A percentile compares a stretch with the other conserved stretches of the same genome.
phyloP scores from a whole-genome alignment of 2,329 filamentous ascomycete species.

The Colletotrichum karsti region DNA sequence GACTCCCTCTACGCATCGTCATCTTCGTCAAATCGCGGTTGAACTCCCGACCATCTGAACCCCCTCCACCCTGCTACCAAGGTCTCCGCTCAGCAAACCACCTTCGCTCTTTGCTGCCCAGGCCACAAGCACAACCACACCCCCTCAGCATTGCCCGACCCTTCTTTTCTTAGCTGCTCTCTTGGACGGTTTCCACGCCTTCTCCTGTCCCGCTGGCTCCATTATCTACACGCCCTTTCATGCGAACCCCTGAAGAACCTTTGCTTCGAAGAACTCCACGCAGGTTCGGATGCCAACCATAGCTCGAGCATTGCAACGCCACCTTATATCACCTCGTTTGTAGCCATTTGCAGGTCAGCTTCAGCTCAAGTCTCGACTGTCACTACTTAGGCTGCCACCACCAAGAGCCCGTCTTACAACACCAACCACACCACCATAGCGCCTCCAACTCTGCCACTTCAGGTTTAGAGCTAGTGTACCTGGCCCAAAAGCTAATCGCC shows the following conservation, averaged over 20 bases:
- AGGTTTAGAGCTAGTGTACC: too few species aligned
- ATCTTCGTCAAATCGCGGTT: not conserved
- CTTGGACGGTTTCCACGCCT: not conserved
- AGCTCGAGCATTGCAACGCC: not conserved
- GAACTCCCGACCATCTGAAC: constrained; percentile 5
- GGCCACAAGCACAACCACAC: constrained; percentile 1
- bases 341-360: not conserved
- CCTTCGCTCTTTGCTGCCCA: not conserved
- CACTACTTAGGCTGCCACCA: too few species aligned
- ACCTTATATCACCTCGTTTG: constrained; percentile 7
- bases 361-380: too few species aligned
- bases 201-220: not conserved
- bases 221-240: constrained; percentile 19
- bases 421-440: too few species aligned
- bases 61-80: not conserved
- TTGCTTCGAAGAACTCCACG: not conserved
- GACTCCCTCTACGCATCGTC: not conserved
- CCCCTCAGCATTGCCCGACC: not conserved
- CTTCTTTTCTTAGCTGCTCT: not conserved
- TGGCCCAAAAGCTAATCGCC: too few species aligned
- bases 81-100: not conserved
- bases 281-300: not conserved
- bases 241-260: constrained; percentile 15
- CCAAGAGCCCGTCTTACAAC: too few species aligned
- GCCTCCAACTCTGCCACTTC: too few species aligned